phyloP scores from a whole-genome alignment of 2,329 filamentous ascomycete species.

The Hypoxylon sp. region DNA sequence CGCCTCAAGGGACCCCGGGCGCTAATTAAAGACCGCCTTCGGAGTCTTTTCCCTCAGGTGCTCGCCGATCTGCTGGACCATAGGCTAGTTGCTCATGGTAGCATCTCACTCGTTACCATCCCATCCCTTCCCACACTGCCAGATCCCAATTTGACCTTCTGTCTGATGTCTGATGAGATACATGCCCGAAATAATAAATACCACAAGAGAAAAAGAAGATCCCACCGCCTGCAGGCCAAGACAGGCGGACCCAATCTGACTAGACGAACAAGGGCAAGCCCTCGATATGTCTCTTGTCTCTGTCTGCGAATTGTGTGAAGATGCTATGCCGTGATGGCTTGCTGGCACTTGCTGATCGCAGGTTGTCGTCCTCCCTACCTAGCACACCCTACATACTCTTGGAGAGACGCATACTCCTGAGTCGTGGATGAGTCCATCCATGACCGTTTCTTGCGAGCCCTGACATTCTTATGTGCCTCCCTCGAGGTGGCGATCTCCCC shows the following conservation, averaged over 20 bases:
- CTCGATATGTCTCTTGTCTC: conserved; percentile 13
- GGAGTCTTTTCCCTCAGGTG: conserved; percentile 34
- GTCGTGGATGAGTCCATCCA: conserved; percentile 28
- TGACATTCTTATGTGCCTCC: conserved; percentile 15
- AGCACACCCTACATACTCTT: too few species aligned
- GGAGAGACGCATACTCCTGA: conserved; percentile 27
- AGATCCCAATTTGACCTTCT: conserved; percentile 28
- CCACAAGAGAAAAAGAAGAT: conserved; percentile 21
- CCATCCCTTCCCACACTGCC: too few species aligned
- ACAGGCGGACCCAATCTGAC: conserved; percentile 26
- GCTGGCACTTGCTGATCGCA: conserved; percentile 29
- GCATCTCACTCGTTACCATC: conserved; percentile 32
- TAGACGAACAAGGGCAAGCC: conserved; percentile 30
- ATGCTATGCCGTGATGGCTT: conserved; percentile 24
- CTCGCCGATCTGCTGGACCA: conserved; percentile 28
- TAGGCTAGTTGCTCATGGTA: conserved; percentile 24
- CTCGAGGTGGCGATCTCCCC: conserved; percentile 31
- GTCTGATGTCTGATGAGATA: conserved; percentile 17
- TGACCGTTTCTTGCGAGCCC: conserved; percentile 15
- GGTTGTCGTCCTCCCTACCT: conserved; percentile 26
- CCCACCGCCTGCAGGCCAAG: conserved; percentile 38
- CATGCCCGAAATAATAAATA: conserved; percentile 2
- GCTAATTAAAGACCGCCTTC: conserved; percentile 39
- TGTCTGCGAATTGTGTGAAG: conserved; percentile 7
- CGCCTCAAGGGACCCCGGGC: conserved; percentile 22